A percentile compares a stretch with the other conserved stretches of the same genome.
Conservation (phyloP, 306 rosid species). For the Abrus precatorius region DNA sequence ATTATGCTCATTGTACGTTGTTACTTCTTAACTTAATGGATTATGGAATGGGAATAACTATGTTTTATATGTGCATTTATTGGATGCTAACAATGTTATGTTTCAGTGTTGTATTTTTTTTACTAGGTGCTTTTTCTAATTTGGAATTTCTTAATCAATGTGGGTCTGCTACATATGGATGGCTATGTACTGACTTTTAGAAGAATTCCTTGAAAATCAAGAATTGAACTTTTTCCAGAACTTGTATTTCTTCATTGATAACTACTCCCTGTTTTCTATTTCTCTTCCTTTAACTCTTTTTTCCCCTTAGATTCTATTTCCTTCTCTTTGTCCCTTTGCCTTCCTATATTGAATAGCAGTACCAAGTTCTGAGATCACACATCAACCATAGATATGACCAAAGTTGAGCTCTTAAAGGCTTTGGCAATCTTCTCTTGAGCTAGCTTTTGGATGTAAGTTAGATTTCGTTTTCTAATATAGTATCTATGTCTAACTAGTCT, state of each 20-base stretch:
- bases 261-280: neutral
- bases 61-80: conserved; percentile 6
- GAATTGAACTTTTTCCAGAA: neutral
- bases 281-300: neutral
- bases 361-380: no score
- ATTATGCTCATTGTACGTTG: conserved; percentile 76
- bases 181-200: conserved; percentile 14
- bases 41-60: conserved; percentile 6
- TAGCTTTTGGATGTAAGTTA: no score
- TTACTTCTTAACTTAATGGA: conserved; percentile 13
- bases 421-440: no score
- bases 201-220: neutral
- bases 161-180: conserved; percentile 10
- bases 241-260: neutral
- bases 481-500: no score
- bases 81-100: no score
- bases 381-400: no score
- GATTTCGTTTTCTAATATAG: no score
- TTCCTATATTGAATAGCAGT: neutral
- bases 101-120: no score
- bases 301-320: neutral
- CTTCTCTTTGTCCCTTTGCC: neutral
- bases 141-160: neutral
- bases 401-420: no score
- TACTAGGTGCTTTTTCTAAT: neutral